A percentile compares a stretch with the other conserved stretches of the same genome.
phyloP scores from a whole-genome alignment of 768 basidiomycete genomes.

The Mycena alexandri region DNA sequence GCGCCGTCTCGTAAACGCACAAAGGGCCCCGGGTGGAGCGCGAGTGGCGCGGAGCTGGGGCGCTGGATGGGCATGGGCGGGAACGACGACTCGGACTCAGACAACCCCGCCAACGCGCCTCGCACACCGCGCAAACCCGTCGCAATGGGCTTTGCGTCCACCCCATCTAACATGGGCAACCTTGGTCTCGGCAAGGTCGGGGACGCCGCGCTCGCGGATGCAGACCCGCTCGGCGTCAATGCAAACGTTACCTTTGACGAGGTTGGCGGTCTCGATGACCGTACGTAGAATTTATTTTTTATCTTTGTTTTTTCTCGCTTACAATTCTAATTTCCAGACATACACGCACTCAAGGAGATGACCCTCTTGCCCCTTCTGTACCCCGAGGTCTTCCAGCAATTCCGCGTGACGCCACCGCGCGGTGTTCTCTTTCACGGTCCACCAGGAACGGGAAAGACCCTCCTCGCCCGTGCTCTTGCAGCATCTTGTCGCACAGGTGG shows the following conservation, averaged over 20 bases:
- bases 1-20: constrained; percentile 42
- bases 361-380: constrained; percentile 96
- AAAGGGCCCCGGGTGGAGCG: constrained; percentile 82
- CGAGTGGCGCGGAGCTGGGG: constrained; percentile 80
- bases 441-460: constrained; percentile 96
- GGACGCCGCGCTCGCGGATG: constrained; percentile 90
- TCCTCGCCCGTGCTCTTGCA: constrained; percentile 93
- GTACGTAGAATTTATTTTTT: constrained; percentile 58
- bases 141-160: constrained; percentile 69
- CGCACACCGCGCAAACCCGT: constrained; percentile 76
- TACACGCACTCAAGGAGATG: constrained; percentile 98
- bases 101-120: constrained; percentile 46
- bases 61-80: constrained; percentile 81
- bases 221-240: constrained; percentile 95
- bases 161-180: constrained; percentile 88
- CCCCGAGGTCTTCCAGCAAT: constrained; percentile 96
- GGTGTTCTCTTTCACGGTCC: constrained; percentile 99
- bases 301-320: constrained; percentile 9
- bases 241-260: constrained; percentile 95
- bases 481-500: constrained; percentile 91
- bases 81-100: constrained; percentile 86
- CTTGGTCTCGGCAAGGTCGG: constrained; percentile 87
- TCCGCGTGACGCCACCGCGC: constrained; percentile 93
- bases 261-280: constrained; percentile 95
- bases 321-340: constrained; percentile 66